These are phyloP conservation scores for Xylariales sp. DNA, from an alignment of 2,329 filamentous ascomycete genomes.

Conservation along the genomic window DNA sequence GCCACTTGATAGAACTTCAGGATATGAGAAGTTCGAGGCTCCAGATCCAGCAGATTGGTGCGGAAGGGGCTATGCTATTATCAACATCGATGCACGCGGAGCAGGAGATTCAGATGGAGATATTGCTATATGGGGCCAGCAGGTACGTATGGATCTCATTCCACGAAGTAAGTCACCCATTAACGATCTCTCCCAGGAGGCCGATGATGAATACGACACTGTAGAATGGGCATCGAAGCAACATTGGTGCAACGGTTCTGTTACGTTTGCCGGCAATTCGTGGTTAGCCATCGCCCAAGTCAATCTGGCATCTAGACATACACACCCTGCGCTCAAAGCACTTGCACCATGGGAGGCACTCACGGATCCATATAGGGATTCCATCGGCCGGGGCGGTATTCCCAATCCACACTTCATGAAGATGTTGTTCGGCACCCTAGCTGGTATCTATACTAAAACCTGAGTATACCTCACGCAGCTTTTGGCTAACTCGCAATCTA, in stretches of 20 bases:
- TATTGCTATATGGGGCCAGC: constrained; percentile 18
- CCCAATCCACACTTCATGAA: background rate
- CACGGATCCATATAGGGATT: background rate
- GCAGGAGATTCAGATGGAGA: constrained; percentile 23
- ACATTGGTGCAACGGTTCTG: constrained; percentile 23
- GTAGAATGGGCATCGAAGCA: constrained; percentile 18
- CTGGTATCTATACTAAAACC: constrained; percentile 1
- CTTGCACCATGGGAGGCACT: background rate
- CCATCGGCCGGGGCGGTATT: background rate
- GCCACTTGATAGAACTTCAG: constrained; percentile 5
- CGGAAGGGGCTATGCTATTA: constrained; percentile 23
- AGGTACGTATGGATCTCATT: background rate
- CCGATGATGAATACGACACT: constrained; percentile 21
- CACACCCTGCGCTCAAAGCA: background rate
- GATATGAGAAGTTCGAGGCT: constrained; percentile 10
- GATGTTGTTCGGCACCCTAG: background rate
- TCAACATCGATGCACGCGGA: constrained; percentile 26
- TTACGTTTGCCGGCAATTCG: constrained; percentile 10
- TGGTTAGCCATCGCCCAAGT: constrained; percentile 9
- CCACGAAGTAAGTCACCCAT: background rate
- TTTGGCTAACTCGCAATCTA: too few species aligned
- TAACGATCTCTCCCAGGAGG: constrained; percentile 14
- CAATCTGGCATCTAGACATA: background rate
- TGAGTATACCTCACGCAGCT: too few species aligned
- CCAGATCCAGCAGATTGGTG: constrained; percentile 26